phyloP scores from a whole-genome alignment of 306 rosid genomes.

The Fagus crenata region DNA sequence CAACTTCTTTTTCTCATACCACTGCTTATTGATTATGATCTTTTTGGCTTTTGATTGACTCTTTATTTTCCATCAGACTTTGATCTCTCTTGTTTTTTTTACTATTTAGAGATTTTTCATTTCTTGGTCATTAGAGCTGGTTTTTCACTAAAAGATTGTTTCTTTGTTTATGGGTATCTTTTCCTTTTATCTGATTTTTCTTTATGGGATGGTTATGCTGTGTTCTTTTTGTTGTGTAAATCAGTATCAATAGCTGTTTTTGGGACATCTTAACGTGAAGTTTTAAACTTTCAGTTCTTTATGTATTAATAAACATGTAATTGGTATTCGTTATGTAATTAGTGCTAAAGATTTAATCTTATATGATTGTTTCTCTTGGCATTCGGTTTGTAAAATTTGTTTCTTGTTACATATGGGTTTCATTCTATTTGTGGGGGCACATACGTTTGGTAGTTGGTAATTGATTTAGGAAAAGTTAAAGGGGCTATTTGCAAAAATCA shows the following conservation, averaged over 20 bases:
- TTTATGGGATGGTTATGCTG: not conserved
- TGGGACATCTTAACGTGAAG: not conserved
- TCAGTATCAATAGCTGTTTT: not conserved
- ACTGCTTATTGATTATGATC: constrained; percentile 2
- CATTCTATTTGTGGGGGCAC: constrained; percentile 16
- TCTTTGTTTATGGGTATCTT: constrained; percentile 33
- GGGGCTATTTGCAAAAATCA: constrained; percentile 13
- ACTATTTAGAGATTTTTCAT: not conserved
- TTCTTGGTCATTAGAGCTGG: constrained; percentile 28
- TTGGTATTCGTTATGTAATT: not conserved
- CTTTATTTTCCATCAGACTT: constrained; percentile 1
- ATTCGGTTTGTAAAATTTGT: not conserved
- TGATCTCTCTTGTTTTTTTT: constrained; percentile 1
- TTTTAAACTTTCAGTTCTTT: constrained; percentile 4
- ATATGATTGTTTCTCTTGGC: constrained; percentile 17
- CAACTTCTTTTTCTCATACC: constrained; percentile 17
- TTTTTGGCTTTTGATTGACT: not conserved
- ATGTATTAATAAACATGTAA: constrained; percentile 18
- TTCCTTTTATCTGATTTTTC: not conserved
- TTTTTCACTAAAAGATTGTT: constrained; percentile 39
- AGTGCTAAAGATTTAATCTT: not conserved
- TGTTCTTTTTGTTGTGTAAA: not conserved
- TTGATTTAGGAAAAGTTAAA: constrained; percentile 24
- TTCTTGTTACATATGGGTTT: constrained; percentile 20
- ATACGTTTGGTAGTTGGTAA: constrained; percentile 23